phyloP scores from a whole-genome alignment of 2,329 filamentous ascomycete genomes.

The Diplodia scrobiculata region DNA sequence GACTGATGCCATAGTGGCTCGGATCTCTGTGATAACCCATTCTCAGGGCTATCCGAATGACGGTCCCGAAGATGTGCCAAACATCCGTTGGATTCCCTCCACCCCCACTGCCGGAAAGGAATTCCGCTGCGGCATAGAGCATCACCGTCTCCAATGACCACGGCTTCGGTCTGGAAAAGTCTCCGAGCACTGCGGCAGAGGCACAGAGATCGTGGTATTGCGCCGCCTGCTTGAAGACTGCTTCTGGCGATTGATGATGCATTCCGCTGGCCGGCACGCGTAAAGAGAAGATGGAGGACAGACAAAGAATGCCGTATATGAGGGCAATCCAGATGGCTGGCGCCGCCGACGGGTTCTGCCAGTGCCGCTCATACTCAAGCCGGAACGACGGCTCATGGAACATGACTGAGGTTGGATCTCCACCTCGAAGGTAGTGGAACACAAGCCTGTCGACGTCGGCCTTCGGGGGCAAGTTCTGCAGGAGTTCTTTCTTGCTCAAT shows the following conservation, averaged over 20 bases:
- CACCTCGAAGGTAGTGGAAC: conserved; percentile 35
- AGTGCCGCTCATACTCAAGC: conserved; percentile 51
- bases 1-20: conserved; percentile 47
- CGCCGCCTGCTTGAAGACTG: conserved; percentile 33
- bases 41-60: conserved; percentile 46
- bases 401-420: conserved; percentile 35
- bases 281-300: conserved; percentile 42
- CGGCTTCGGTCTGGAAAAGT: conserved; percentile 39
- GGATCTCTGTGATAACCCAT: conserved; percentile 54
- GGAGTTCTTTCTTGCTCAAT: conserved; percentile 36
- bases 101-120: conserved; percentile 38
- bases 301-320: conserved; percentile 51
- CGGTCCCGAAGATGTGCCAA: conserved; percentile 48
- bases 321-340: conserved; percentile 53
- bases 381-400: conserved; percentile 33
- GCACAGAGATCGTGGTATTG: conserved; percentile 37
- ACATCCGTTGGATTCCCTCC: conserved; percentile 39
- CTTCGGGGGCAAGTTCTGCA: conserved; percentile 31
- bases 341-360: conserved; percentile 44
- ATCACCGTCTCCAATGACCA: conserved; percentile 36
- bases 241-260: conserved; percentile 2
- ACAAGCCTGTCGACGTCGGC: conserved; percentile 40
- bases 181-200: conserved; percentile 38
- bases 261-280: conserved; percentile 28
- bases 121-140: conserved; percentile 32